Conservation (phyloP, 345 rosid genomes). For the Eucalyptus fibrosa region DNA sequence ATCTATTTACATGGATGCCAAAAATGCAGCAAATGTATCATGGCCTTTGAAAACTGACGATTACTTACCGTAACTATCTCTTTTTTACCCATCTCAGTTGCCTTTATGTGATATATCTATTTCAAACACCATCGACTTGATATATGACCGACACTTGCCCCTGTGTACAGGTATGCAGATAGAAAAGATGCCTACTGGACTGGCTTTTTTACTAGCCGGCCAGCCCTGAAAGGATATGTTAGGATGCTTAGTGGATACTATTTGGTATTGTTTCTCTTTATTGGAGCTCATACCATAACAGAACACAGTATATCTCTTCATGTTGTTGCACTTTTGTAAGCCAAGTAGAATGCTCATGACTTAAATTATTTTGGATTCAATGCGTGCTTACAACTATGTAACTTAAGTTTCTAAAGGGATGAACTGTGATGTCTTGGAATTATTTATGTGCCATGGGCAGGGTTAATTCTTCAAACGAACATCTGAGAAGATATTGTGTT, state of each 20-base stretch:
- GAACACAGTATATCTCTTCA: not conserved
- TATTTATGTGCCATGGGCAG: not conserved
- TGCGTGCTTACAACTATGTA: not conserved
- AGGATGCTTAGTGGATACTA: slow-evolving; percentile 80
- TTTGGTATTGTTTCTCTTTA: slow-evolving; percentile 34
- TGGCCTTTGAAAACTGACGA: slow-evolving; percentile 83
- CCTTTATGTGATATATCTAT: not conserved
- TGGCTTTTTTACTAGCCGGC: slow-evolving; percentile 79
- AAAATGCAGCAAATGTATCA: slow-evolving; percentile 41
- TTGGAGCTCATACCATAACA: not conserved
- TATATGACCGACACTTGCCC: not conserved
- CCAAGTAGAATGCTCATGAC: not conserved
- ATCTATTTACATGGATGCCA: slow-evolving; percentile 64
- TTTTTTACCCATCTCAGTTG: not conserved
- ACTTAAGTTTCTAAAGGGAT: not conserved
- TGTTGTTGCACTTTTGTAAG: not conserved
- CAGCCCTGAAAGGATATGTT: slow-evolving; percentile 59
- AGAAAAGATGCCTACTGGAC: slow-evolving; percentile 61
- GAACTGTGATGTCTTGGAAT: not conserved
- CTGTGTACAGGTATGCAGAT: slow-evolving; percentile 62
- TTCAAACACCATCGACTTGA: not conserved
- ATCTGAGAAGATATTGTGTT: not conserved
- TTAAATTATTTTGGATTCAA: not conserved
- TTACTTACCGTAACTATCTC: slow-evolving; percentile 65
- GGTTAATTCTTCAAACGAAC: not conserved